Evolutionary conservation across 192 early-diverging fungal species (phyloP).

Genomic region (Anaeromyces robustus): DNA sequence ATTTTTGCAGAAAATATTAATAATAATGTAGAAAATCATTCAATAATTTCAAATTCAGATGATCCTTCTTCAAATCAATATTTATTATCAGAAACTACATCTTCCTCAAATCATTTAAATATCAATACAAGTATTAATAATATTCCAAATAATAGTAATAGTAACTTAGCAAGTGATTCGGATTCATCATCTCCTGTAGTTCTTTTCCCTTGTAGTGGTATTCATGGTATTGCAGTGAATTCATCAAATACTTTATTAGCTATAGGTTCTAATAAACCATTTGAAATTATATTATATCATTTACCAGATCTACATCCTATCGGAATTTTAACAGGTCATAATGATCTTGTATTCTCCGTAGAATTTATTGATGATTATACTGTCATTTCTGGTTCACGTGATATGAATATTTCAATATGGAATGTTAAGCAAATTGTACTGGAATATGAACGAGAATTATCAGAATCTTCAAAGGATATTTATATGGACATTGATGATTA

Average conservation of each 20-base stretch:
- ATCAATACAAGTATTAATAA: too few relatives aligned
- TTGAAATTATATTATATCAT: constrained; percentile 38
- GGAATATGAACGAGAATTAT: not conserved
- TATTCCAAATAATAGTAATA: too few relatives aligned
- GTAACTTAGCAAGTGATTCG: not conserved
- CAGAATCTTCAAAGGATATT: not conserved
- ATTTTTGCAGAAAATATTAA: not conserved
- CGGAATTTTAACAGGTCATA: constrained; percentile 39
- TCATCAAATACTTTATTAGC: constrained; percentile 44
- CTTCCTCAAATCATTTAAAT: not conserved
- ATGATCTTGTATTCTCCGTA: constrained; percentile 49
- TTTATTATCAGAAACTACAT: not conserved
- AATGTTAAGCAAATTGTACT: constrained; percentile 13
- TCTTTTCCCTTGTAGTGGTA: constrained; percentile 18
- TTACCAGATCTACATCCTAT: constrained; percentile 40
- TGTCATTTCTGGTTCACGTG: constrained; percentile 44
- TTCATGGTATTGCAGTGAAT: constrained; percentile 46
- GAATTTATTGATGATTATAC: constrained; percentile 35
- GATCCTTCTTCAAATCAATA: not conserved
- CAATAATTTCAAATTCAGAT: not conserved
- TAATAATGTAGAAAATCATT: not conserved
- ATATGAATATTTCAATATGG: constrained; percentile 37
- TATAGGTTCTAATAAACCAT: constrained; percentile 36
- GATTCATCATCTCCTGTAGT: not conserved
- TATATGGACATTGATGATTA: not conserved